Evolutionary conservation across 345 rosid species (phyloP).

Genomic region (Clarkia xantiana): DNA sequence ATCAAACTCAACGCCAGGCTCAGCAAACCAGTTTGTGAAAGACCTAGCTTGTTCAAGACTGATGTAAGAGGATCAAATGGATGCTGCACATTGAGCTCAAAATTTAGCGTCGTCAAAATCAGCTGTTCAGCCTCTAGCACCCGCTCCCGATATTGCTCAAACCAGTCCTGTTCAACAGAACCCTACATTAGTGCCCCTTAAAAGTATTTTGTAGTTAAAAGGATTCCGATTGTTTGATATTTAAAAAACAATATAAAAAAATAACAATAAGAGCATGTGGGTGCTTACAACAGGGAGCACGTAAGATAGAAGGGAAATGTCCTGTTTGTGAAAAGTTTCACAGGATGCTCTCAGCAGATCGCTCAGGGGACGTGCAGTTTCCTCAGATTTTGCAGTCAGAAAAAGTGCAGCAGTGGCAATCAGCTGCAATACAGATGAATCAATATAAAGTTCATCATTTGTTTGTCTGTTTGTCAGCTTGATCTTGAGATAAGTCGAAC

Average conservation of each 20-base stretch:
- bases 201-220: too few relatives aligned
- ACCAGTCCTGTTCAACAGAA: conserved; percentile 51
- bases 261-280: conserved; percentile 1
- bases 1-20: conserved; percentile 59
- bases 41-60: conserved; percentile 53
- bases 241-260: neutral
- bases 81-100: conserved; percentile 68
- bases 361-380: conserved; percentile 65
- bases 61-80: conserved; percentile 56
- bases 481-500: too few relatives aligned
- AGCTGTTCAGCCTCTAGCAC: conserved; percentile 64
- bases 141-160: conserved; percentile 61
- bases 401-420: conserved; percentile 70
- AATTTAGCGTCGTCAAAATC: conserved; percentile 57
- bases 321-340: conserved; percentile 58
- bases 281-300: conserved; percentile 52
- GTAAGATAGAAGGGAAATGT: conserved; percentile 43
- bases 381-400: conserved; percentile 71
- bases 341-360: conserved; percentile 40
- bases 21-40: conserved; percentile 50
- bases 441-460: neutral
- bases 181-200: too few relatives aligned
- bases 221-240: neutral
- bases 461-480: too few relatives aligned
- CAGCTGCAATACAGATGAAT: conserved; percentile 27